Conservation (phyloP, 208 protist genomes). For the Naegleria gruberi region DNA sequence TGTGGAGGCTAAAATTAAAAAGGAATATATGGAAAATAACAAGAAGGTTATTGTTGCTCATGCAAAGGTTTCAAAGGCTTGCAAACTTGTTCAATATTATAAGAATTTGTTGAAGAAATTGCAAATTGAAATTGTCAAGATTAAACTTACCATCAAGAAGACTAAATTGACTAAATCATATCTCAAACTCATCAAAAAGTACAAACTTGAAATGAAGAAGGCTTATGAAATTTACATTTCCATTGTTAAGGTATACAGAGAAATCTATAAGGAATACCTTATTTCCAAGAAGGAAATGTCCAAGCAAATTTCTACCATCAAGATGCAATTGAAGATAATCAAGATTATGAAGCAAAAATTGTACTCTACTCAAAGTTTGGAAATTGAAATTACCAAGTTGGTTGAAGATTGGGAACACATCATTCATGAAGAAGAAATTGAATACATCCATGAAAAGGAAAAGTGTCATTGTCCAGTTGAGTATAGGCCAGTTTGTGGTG, state of each 20-base stretch:
- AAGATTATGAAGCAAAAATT: not conserved
- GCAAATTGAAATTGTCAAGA: not conserved
- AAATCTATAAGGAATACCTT: not conserved
- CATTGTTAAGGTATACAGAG: not conserved
- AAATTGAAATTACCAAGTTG: not conserved
- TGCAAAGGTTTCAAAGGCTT: not conserved
- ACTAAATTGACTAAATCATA: not conserved
- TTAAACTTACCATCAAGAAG: not conserved
- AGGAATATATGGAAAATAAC: not conserved
- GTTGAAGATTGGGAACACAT: not conserved
- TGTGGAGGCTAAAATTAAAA: not conserved
- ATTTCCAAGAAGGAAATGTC: not conserved
- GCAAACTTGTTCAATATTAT: not conserved
- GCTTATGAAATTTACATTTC: not conserved
- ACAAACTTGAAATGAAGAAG: not conserved
- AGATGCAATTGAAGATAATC: not conserved
- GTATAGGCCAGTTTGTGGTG: not conserved
- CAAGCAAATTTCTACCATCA: not conserved
- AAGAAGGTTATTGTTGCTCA: not conserved
- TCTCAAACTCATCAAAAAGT: not conserved
- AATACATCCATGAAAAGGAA: not conserved
- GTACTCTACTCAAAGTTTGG: not conserved
- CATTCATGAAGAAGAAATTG: not conserved
- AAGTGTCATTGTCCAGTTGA: not conserved
- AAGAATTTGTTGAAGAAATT: not conserved